phyloP scores from a whole-genome alignment of 2,329 filamentous ascomycete species.

The Phyllosticta ampelicida region DNA sequence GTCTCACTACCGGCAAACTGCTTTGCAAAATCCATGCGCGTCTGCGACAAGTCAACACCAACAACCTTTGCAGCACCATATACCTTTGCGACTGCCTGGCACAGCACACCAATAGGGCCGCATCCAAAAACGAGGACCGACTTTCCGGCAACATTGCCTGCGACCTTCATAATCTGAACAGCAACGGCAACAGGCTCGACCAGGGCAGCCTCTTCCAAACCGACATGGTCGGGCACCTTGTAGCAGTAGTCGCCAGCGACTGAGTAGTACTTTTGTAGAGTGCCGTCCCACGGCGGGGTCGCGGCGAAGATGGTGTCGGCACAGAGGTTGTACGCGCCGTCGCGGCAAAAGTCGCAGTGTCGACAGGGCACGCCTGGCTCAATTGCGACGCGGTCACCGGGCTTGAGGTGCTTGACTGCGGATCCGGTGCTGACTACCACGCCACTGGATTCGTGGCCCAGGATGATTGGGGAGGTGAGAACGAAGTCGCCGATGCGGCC shows the following conservation, averaged over 20 bases:
- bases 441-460: conserved; percentile 17
- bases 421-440: conserved; percentile 11
- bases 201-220: conserved; percentile 18
- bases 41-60: conserved; percentile 15
- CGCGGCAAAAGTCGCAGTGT: conserved; percentile 12
- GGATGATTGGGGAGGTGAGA: conserved; percentile 13
- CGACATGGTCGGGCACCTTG: conserved; percentile 17
- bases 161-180: conserved; percentile 17
- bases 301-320: conserved; percentile 12
- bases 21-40: conserved; percentile 17
- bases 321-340: conserved; percentile 13
- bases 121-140: conserved; percentile 16
- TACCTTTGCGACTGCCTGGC: conserved; percentile 16
- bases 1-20: conserved; percentile 15
- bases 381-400: conserved; percentile 16
- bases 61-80: conserved; percentile 16
- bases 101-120: conserved; percentile 19
- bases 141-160: conserved; percentile 13
- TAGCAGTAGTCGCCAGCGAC: conserved; percentile 19
- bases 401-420: conserved; percentile 12
- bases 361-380: conserved; percentile 17
- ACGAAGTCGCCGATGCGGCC: conserved; percentile 13
- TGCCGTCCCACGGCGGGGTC: conserved; percentile 18
- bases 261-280: conserved; percentile 18
- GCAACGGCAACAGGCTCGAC: conserved; percentile 20